phyloP scores from a whole-genome alignment of 1,139 yeast species.

The Nakaseomyces delphensis region DNA sequence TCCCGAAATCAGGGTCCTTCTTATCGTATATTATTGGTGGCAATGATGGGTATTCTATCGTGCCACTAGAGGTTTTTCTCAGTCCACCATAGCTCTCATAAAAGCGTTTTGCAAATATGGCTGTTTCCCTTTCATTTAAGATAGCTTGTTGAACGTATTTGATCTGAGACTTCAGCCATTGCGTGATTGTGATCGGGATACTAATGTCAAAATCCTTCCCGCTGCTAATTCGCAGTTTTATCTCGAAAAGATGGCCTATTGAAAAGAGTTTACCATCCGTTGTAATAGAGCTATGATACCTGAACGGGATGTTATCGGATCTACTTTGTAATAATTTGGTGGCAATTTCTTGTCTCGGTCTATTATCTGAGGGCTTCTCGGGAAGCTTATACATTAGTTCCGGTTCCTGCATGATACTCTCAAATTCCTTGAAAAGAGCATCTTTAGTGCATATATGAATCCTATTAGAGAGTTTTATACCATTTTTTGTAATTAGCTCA shows the following conservation, averaged over 20 bases:
- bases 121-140: conserved; percentile 43
- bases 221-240: conserved; percentile 43
- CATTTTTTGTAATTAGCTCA: conserved; percentile 22
- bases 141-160: conserved; percentile 42
- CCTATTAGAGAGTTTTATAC: conserved; percentile 19
- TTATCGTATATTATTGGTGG: conserved; percentile 27
- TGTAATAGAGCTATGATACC: conserved; percentile 37
- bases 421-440: conserved; percentile 24
- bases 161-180: conserved; percentile 42
- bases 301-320: conserved; percentile 27
- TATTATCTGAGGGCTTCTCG: conserved; percentile 6
- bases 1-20: conserved; percentile 15
- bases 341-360: conserved; percentile 8
- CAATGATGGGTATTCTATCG: conserved; percentile 31
- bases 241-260: conserved; percentile 42
- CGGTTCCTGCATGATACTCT: conserved; percentile 27
- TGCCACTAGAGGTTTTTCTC: conserved; percentile 19
- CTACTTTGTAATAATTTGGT: conserved; percentile 24
- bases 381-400: conserved; percentile 27
- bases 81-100: conserved; percentile 30
- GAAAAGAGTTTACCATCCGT: conserved; percentile 45
- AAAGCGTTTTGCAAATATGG: conserved; percentile 32
- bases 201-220: conserved; percentile 43
- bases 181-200: conserved; percentile 48
- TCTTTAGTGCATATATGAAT: conserved; percentile 25